Conservation (phyloP, 257 asterid genomes). For the Fraxinus americana region DNA sequence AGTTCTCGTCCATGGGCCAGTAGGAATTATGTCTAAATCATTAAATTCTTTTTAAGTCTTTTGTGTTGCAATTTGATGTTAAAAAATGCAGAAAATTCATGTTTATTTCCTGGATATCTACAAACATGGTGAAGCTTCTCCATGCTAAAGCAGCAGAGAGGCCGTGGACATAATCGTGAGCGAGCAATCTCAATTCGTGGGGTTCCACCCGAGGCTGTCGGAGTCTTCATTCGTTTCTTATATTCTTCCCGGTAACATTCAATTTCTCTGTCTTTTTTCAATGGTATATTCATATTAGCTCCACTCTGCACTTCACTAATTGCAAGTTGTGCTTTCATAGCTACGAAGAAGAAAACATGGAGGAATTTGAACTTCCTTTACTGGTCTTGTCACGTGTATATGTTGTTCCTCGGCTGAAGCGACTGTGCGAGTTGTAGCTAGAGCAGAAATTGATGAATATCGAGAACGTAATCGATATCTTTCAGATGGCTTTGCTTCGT, state of each 20-base stretch:
- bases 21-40: neutral
- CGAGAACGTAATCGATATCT: constrained; percentile 69
- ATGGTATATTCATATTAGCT: neutral
- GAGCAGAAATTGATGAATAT: constrained; percentile 52
- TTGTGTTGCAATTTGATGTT: neutral
- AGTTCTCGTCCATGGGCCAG: neutral
- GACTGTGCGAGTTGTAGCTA: constrained; percentile 59
- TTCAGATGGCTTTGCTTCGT: constrained; percentile 80
- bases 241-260: constrained; percentile 74
- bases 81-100: constrained; percentile 10
- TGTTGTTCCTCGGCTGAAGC: constrained; percentile 59
- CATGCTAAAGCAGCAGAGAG: constrained; percentile 52
- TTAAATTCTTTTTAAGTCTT: neutral
- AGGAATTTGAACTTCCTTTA: constrained; percentile 61
- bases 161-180: constrained; percentile 30
- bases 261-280: constrained; percentile 7
- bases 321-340: constrained; percentile 33
- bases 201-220: constrained; percentile 80
- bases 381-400: constrained; percentile 75
- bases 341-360: constrained; percentile 66
- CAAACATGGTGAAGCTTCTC: constrained; percentile 73
- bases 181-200: constrained; percentile 62
- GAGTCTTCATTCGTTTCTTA: constrained; percentile 63
- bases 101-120: constrained; percentile 6
- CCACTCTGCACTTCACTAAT: constrained; percentile 1